Percentiles rank a stretch among this genome's conserved stretches.
Conservation (phyloP, 805 yeast genomes). For the Tetrapisispora phaffii region DNA sequence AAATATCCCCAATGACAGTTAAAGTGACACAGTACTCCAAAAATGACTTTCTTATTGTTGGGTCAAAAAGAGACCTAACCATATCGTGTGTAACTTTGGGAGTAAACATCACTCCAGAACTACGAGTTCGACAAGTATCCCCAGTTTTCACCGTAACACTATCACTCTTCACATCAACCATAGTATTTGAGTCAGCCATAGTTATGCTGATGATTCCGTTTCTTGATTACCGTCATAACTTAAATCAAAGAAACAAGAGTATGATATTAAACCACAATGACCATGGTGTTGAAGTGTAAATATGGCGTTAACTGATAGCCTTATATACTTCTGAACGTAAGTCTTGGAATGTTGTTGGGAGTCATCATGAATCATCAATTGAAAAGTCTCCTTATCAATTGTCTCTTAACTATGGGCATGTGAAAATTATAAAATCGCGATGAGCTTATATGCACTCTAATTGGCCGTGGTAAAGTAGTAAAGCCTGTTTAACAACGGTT, state of each 20-base stretch:
- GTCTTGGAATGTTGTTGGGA: background rate
- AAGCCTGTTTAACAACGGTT: no score
- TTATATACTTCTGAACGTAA: no score
- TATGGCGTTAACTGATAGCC: no score
- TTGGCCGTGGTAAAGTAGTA: no score
- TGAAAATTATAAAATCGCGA: background rate
- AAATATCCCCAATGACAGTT: constrained; percentile 31
- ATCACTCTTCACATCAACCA: background rate
- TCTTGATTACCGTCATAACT: background rate
- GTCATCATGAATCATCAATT: background rate
- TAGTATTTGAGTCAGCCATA: background rate
- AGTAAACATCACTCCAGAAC: constrained; percentile 25
- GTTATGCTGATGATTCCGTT: no score
- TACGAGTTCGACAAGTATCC: constrained; percentile 13
- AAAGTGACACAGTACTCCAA: constrained; percentile 50
- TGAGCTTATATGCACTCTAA: background rate
- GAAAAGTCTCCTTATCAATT: background rate
- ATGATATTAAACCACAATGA: background rate
- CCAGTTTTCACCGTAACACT: background rate
- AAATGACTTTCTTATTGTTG: constrained; percentile 56
- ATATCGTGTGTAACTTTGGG: constrained; percentile 64
- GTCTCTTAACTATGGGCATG: background rate
- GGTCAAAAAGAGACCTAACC: constrained; percentile 74
- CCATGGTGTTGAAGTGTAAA: no score
- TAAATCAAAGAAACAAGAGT: no score